Evolutionary conservation across 2,329 filamentous ascomycete genomes (phyloP), one percentile per base, ranked within the genome.

Genomic region (Sarocladiaceae sp.): DNA sequence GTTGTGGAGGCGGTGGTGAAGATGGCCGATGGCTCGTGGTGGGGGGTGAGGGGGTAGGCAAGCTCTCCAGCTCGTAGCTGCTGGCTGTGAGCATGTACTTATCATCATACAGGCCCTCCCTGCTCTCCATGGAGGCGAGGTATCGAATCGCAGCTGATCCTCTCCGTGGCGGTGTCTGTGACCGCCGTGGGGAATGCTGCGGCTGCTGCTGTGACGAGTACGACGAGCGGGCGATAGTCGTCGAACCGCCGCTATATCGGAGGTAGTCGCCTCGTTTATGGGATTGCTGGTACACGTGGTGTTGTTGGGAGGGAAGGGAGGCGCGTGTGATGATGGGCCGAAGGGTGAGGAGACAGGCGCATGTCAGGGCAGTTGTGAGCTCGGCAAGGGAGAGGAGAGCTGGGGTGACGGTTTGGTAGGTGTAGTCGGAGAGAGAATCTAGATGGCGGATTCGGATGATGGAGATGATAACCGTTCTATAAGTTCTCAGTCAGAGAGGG

Each of bases 371-470:
- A 10, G 50, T 51, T 21, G 48, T 45, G 29, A 55, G 37, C 45
- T 57, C 55, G n/a, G 48, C 51, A 6, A 56, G 20, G 20, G 55
- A 56, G 49, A 52, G 54, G 13, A 47, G 45, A 4, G 50, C 48
- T 10, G 50, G 31, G 2, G 50, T 35, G 11, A 52, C 46, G 42
- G 50, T 55, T 10, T 48, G 32, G 50, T 53, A 55, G 13, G 53
- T 54, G 23, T 50, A 46, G 34, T 56, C 55, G 16, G 46, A 11
- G n/a, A 35, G 33, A 23, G 44, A 27, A 16, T 46, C 42, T 29
- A 57, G 41, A 23, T 49, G 55, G 6, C 48, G 45, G 6, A 58
- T 48, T 9, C 55, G 48, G 24, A 56, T 33, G 12, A 54, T 43
- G 13, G 54, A 54, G 39, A 57, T 51, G 31, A 47, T 48, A 16